Base-by-base conservation (phyloP, 2,329 filamentous ascomycete genomes). In the Curvularia spicifera region DNA sequence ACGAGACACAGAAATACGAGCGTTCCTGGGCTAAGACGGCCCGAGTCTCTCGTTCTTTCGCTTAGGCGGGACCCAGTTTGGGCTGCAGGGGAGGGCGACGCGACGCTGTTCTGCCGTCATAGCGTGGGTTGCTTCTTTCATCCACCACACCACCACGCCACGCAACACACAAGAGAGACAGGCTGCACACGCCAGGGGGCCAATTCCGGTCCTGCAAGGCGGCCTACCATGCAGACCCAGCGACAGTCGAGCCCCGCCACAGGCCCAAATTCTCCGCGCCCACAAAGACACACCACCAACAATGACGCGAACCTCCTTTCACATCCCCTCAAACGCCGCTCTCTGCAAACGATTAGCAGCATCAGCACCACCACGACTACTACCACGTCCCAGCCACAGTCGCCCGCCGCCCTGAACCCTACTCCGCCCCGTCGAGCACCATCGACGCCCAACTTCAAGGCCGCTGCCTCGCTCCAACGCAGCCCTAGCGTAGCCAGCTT, bases 401-500 rank as follows among this genome's bases (percentile, higher is more conserved):
- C 75, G 31, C 18, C 44, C 18, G 44, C 28, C 44, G 28, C 6
- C 44, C 44, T 47, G 13, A 1, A 60, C 64, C 43, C 73, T 73
- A 24, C 73, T 71, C 24, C 60, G 65, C 56, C 57, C 57, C 57
- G 65, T 44, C 70, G 62, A 31, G 57, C 63, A 9, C 67, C 70
- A 18, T 72, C 74, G 1, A 73, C 76, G 31, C 71, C 73, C 39
- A 60, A 59, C 40, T 52, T 69, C 20, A 63, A 68, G 9, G 67
- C 72, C 28, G 67, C 71, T 37, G 72, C 64, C 56, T 67, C 76
- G 18, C 62, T 80, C 29, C 76, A 73, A 53, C 76, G 81, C 52
- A 81, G 79, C 69, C 73, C 79, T 54, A 82, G 77, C 59, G 71
- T 70, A 7, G 60, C 78, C 65, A 80, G 77, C 68, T 47, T 77